phyloP scores from a whole-genome alignment of 768 basidiomycete genomes.

The Panaeolus papilionaceus region DNA sequence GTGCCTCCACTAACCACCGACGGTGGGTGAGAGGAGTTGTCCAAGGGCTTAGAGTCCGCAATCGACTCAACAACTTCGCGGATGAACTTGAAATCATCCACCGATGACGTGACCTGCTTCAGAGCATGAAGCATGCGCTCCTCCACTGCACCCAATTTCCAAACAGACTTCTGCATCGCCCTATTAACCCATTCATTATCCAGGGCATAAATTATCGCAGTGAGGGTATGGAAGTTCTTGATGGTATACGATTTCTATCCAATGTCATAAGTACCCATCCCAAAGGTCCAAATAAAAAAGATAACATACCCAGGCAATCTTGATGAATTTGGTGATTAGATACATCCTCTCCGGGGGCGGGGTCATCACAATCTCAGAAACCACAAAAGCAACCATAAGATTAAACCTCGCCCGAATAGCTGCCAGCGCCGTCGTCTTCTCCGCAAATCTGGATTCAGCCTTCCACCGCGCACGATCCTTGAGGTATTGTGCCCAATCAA shows the following conservation, averaged over 20 bases:
- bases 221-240: conserved; percentile 80
- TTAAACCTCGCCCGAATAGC: conserved; percentile 86
- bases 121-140: conserved; percentile 76
- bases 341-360: conserved; percentile 65
- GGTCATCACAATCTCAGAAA: conserved; percentile 83
- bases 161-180: conserved; percentile 67
- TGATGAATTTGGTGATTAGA: conserved; percentile 81
- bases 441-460: conserved; percentile 57
- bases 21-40: conserved; percentile 57
- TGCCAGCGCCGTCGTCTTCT: conserved; percentile 75
- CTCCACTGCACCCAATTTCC: conserved; percentile 75
- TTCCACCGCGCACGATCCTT: conserved; percentile 77
- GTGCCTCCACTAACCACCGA: conserved; percentile 55
- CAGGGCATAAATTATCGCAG: conserved; percentile 81
- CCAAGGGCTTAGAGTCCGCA: conserved; percentile 68
- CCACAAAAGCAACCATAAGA: conserved; percentile 79
- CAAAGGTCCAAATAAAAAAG: conserved; percentile 2
- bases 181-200: conserved; percentile 70
- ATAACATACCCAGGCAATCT: conserved; percentile 79
- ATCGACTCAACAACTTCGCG: conserved; percentile 68
- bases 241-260: conserved; percentile 79
- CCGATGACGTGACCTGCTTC: conserved; percentile 64
- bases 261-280: conserved; percentile 11
- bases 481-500: conserved; percentile 86
- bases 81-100: conserved; percentile 78